phyloP scores from a whole-genome alignment of 257 asterid genomes.

The Anisodus acutangulus region DNA sequence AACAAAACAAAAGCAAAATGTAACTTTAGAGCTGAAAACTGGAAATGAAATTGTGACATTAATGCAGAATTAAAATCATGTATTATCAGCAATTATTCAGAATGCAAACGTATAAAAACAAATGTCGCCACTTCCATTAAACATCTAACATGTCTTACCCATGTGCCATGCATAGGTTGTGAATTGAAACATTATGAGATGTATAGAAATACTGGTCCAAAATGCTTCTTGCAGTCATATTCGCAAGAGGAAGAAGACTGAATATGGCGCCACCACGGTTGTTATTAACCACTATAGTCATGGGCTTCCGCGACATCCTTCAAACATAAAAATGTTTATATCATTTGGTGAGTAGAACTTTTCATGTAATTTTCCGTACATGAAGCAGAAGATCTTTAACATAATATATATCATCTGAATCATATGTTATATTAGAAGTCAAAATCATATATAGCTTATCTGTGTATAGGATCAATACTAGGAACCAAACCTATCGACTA shows the following conservation, averaged over 20 bases:
- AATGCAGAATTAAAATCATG: conserved; percentile 1
- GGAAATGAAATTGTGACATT: neutral
- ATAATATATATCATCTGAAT: conserved; percentile 9
- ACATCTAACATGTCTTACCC: conserved; percentile 53
- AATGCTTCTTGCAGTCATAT: conserved; percentile 55
- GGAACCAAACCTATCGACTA: neutral
- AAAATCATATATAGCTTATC: conserved; percentile 12
- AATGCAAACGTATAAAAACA: conserved; percentile 1
- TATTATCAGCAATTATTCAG: neutral
- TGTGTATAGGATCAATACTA: neutral
- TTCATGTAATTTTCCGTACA: neutral
- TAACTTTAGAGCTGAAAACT: conserved; percentile 9
- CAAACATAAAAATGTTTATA: conserved; percentile 23
- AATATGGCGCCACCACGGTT: conserved; percentile 98
- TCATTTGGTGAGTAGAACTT: neutral
- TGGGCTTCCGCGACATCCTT: conserved; percentile 79
- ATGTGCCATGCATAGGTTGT: conserved; percentile 76
- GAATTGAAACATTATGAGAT: conserved; percentile 77
- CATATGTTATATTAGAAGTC: neutral
- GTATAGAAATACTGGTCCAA: conserved; percentile 92
- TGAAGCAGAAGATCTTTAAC: conserved; percentile 5
- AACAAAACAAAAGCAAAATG: neutral
- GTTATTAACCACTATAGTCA: conserved; percentile 83
- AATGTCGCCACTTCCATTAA: neutral
- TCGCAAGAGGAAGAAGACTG: conserved; percentile 90